Evolutionary conservation across 2,329 filamentous ascomycete species (phyloP).

Genomic region (Penicillium frequentans): DNA sequence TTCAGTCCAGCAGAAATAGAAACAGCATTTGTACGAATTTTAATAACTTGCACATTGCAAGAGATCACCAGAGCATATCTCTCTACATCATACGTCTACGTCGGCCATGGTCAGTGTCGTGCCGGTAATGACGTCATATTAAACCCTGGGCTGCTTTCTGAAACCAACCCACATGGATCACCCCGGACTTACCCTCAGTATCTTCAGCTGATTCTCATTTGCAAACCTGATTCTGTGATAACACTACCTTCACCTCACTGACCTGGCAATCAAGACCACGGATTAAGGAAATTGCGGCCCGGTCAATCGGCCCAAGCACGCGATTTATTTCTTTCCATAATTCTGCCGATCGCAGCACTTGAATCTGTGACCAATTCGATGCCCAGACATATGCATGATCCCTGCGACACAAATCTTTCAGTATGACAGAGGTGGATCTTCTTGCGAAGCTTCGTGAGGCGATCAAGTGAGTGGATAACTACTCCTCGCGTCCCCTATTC

Average conservation of each 20-base stretch:
- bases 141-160: too few relatives aligned
- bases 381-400: background rate
- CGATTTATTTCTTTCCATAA: background rate
- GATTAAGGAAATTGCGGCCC: constrained; percentile 6
- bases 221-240: background rate
- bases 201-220: background rate
- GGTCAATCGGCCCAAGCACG: background rate
- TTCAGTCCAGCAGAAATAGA: too few relatives aligned
- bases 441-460: constrained; percentile 7
- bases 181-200: too few relatives aligned
- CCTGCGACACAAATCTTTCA: background rate
- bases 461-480: constrained; percentile 6
- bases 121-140: too few relatives aligned
- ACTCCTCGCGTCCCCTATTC: background rate
- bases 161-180: too few relatives aligned
- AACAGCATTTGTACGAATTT: too few relatives aligned
- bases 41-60: too few relatives aligned
- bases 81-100: too few relatives aligned
- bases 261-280: background rate
- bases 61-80: too few relatives aligned
- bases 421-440: constrained; percentile 10
- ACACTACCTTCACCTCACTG: too few relatives aligned
- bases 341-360: background rate
- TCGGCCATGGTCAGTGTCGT: too few relatives aligned
- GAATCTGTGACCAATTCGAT: background rate